A percentile compares a stretch with the other conserved stretches of the same genome.
Conservation (phyloP, 257 asterid genomes). For the Ocimum tenuiflorum region DNA sequence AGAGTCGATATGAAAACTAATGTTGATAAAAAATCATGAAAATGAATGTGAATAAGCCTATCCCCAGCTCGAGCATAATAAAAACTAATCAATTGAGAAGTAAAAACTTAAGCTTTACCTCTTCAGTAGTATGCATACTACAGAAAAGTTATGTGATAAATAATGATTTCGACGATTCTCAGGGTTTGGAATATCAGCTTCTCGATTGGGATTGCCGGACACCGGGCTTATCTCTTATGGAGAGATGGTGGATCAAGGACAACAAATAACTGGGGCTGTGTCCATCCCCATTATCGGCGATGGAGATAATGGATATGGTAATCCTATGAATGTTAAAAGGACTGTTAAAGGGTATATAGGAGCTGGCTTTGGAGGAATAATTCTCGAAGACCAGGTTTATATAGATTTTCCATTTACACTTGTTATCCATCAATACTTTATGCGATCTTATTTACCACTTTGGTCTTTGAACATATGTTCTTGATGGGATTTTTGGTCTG, state of each 20-base stretch:
- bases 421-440: not conserved
- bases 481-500: not conserved
- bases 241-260: conserved; percentile 91
- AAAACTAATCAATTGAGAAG: not conserved
- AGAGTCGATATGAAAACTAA: no score
- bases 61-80: no score
- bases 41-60: no score
- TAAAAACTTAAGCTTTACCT: not conserved
- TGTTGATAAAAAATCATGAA: no score
- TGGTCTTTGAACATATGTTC: not conserved
- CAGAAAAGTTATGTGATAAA: conserved; percentile 1
- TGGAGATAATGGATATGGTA: conserved; percentile 95
- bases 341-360: conserved; percentile 73
- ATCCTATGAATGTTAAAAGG: conserved; percentile 92
- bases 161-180: conserved; percentile 19
- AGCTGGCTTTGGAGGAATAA: conserved; percentile 89
- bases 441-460: not conserved
- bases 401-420: not conserved
- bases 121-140: not conserved
- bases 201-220: conserved; percentile 83
- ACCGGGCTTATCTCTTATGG: conserved; percentile 85
- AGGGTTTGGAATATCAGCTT: conserved; percentile 96
- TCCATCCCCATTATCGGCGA: conserved; percentile 89
- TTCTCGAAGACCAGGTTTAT: conserved; percentile 91
- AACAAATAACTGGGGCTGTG: conserved; percentile 64